Evolutionary conservation across 176 grass and related monocot genomes (phyloP), one percentile per base, ranked within the genome.

Genomic region (Ensete glaucum): DNA sequence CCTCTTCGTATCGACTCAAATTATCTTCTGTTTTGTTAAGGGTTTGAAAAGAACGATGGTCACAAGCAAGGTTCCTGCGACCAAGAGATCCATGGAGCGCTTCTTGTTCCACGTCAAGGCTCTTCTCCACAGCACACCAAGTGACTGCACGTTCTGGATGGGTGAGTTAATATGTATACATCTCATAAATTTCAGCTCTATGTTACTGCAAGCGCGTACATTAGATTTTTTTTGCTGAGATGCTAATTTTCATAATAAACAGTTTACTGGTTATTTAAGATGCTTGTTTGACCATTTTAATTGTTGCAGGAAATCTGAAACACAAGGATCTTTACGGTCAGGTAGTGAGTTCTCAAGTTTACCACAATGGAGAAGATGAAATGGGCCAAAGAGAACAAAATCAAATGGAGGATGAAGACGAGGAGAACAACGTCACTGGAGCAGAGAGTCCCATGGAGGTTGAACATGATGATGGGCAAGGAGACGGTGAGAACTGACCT

Each of bases 261-360:
- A 67, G 8, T n/a, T 82, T 57, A 8, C 48, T 56, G 20, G 19
- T 24, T 53, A 21, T 2, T 53, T 24, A 8, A 16, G 57, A 71
- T 66, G 27, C 64, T 77, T 76, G 23, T 53, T 67, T 26, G 51
- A 57, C 53, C 25, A 25, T 62, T 57, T 49, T 19, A 8, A 48
- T 50, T 9, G 29, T 79, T 6, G 69, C 51, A 89, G 94, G 86
- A 77, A 88, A 85, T 78, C 71, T 98, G 77, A 98, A 87, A 66
- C 94, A 93, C 84, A 93, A 89, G 82, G 90, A 98, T 53, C 69
- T 89, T 49, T 82, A 72, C 2, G 90, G 90, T 3, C 85, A 91
- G 60, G 85, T 88, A 75, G 85, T 97, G 68, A 97, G 90, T 72
- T 97, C 93, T 34, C 93, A 97, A 52, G 81, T 83, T 27, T 97